A percentile compares a stretch with the other conserved stretches of the same genome.
These are phyloP conservation scores for Gossypium arboreum DNA, from an alignment of 345 rosid species.

Conservation along the genomic window DNA sequence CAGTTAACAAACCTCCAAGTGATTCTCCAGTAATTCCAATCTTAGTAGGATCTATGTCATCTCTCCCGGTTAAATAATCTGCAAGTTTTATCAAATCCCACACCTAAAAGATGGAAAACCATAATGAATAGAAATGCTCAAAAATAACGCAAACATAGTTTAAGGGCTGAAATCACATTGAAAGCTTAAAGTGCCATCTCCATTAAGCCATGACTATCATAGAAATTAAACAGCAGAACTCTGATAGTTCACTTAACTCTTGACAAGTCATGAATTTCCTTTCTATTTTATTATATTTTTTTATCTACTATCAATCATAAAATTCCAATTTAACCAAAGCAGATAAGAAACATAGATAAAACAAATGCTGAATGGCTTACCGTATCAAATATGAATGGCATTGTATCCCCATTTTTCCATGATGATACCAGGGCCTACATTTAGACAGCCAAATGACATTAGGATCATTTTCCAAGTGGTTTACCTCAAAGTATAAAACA, in stretches of 20 bases:
- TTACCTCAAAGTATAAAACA: background rate
- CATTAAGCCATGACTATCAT: conserved; percentile 5
- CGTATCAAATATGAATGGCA: conserved; percentile 92
- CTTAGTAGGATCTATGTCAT: conserved; percentile 65
- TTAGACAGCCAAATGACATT: conserved; percentile 16
- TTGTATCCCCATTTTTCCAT: conserved; percentile 75
- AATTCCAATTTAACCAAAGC: background rate
- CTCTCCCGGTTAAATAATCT: conserved; percentile 70
- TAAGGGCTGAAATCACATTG: background rate
- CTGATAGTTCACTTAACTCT: background rate
- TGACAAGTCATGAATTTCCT: background rate
- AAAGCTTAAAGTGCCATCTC: background rate
- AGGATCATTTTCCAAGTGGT: background rate
- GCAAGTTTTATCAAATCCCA: conserved; percentile 92
- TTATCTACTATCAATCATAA: background rate
- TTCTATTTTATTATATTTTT: background rate
- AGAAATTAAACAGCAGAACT: background rate
- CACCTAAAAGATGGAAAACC: conserved; percentile 34
- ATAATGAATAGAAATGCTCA: conserved; percentile 10
- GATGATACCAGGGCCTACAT: conserved; percentile 83
- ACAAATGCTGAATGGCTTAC: conserved; percentile 28
- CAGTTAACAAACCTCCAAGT: conserved; percentile 66
- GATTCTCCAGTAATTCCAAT: conserved; percentile 93
- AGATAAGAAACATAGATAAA: background rate
- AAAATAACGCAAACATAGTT: conserved; percentile 2